A percentile compares a stretch with the other conserved stretches of the same genome.
Evolutionary conservation across 306 rosid genomes (phyloP).

Genomic region (Herpetospermum pedunculosum): DNA sequence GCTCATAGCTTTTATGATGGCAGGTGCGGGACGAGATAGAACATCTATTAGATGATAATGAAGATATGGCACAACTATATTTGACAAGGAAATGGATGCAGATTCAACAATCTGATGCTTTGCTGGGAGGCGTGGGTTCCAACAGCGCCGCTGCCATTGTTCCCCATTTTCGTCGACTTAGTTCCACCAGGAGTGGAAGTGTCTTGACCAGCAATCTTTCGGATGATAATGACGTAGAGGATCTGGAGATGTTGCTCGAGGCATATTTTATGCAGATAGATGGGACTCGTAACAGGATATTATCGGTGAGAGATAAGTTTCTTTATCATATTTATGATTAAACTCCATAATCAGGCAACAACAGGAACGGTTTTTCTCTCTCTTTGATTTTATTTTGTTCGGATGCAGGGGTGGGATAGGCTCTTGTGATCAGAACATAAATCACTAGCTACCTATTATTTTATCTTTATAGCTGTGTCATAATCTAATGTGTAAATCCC

Average conservation of each 20-base stretch:
- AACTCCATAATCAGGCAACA: neutral
- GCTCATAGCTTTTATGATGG: conserved; percentile 12
- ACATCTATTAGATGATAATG: conserved; percentile 88
- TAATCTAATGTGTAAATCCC: neutral
- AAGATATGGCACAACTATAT: conserved; percentile 91
- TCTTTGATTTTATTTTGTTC: neutral
- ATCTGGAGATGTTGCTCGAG: conserved; percentile 96
- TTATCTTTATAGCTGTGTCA: neutral
- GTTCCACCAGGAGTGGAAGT: conserved; percentile 66
- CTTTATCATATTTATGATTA: neutral
- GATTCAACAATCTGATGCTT: conserved; percentile 61
- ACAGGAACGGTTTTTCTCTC: neutral
- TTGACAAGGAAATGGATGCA: conserved; percentile 84
- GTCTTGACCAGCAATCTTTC: conserved; percentile 40
- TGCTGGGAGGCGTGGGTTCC: conserved; percentile 36
- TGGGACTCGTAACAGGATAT: conserved; percentile 93
- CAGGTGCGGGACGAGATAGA: conserved; percentile 96
- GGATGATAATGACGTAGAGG: conserved; percentile 77
- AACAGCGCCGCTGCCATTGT: conserved; percentile 24
- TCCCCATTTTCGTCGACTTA: conserved; percentile 37
- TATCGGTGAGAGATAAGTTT: conserved; percentile 58
- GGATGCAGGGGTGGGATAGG: neutral
- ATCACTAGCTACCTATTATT: neutral
- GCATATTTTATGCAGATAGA: conserved; percentile 97
- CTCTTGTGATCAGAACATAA: neutral